phyloP scores from a whole-genome alignment of 1,284 basidiomycete species.

The Moesziomyces aphidis region DNA sequence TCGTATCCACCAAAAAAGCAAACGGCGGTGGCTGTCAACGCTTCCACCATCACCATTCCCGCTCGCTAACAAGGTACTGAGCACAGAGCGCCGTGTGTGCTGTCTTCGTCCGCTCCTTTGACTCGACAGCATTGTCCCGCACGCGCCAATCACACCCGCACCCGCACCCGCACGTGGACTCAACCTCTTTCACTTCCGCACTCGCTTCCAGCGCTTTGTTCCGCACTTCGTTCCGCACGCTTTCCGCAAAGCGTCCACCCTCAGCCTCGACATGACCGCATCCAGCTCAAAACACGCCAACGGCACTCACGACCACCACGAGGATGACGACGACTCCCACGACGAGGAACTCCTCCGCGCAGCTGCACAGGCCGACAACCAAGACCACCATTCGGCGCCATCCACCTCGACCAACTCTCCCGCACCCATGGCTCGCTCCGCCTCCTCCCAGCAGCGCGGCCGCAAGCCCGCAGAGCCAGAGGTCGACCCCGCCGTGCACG shows the following conservation, averaged over 20 bases:
- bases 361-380: constrained; percentile 39
- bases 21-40: no score
- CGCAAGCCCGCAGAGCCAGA: constrained; percentile 24
- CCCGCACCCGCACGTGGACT: no score
- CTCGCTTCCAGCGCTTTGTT: no score
- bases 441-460: constrained; percentile 10
- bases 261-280: constrained; percentile 3
- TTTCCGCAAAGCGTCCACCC: constrained; percentile 2
- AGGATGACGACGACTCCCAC: constrained; percentile 34
- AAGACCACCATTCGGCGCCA: constrained; percentile 16
- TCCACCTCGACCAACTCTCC: constrained; percentile 20
- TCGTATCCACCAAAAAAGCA: no score
- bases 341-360: constrained; percentile 72
- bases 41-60: neutral
- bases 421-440: constrained; percentile 24
- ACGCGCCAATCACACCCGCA: no score
- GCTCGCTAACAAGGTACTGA: neutral
- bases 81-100: neutral
- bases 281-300: constrained; percentile 9
- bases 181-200: no score
- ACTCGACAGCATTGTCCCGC: no score
- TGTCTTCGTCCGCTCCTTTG: neutral
- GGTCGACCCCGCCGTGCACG: constrained; percentile 38
- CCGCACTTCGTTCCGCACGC: constrained; percentile 5
- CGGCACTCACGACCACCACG: constrained; percentile 11